These are phyloP conservation scores for Chlamydomonas reinhardtii DNA, from an alignment of 163 green algal species.

Conservation along the genomic window DNA sequence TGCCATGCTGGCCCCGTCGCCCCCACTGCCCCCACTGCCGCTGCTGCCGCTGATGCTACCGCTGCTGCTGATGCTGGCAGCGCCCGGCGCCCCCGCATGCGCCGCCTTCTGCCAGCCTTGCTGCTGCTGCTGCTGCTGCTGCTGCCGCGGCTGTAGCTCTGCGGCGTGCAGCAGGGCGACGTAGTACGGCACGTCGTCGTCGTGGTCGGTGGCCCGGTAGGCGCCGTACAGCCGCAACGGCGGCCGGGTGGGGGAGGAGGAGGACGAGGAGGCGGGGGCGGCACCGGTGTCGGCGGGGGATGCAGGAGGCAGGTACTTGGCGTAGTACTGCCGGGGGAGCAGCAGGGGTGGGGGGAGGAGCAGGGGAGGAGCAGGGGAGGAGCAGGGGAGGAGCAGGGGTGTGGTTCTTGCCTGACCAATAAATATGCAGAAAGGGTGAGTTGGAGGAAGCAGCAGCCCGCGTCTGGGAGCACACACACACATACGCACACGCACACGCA, in stretches of 20 bases:
- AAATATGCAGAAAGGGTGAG: too few relatives aligned
- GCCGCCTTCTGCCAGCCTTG: background rate
- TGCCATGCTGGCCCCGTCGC: background rate
- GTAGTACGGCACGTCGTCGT: conserved; percentile 51
- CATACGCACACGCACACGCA: too few relatives aligned
- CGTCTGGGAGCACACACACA: too few relatives aligned
- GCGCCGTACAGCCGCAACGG: conserved; percentile 68
- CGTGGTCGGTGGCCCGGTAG: conserved; percentile 61
- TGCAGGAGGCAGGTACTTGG: conserved; percentile 51
- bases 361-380: too few relatives aligned
- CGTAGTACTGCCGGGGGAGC: conserved; percentile 57
- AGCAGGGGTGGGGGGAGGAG: too few relatives aligned
- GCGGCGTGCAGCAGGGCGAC: background rate
- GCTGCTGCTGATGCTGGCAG: too few relatives aligned
- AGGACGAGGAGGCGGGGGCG: background rate
- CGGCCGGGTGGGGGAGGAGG: background rate
- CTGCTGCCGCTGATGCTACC: too few relatives aligned
- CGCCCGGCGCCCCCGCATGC: background rate
- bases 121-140: too few relatives aligned
- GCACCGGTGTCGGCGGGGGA: too few relatives aligned
- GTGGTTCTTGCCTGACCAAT: too few relatives aligned
- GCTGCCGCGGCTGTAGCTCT: background rate
- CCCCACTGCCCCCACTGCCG: background rate
- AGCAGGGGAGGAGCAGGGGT: too few relatives aligned
- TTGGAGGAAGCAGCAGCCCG: too few relatives aligned